Evolutionary conservation across 2,329 filamentous ascomycete genomes (phyloP), one percentile per base, ranked within the genome.

Genomic region (Cytospora piceae): DNA sequence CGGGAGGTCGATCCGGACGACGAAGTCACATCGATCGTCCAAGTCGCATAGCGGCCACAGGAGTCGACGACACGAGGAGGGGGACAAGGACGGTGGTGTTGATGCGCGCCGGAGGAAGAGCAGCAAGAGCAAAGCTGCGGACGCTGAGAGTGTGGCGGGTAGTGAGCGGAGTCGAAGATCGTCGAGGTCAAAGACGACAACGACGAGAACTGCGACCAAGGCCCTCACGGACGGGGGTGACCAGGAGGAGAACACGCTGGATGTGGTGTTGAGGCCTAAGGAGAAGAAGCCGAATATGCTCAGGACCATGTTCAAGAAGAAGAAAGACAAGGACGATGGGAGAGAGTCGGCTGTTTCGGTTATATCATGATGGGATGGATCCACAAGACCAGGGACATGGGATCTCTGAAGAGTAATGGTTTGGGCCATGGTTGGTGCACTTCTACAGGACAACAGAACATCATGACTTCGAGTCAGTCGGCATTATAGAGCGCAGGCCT

Each of bases 251-350:
- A 74, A 73, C 54, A 72, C 72, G 8, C 69, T 78, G 57, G 77
- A 79, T n/a, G 63, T 77, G 34, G 78, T 80, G 2, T 68, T 83
- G n/a, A 75, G 80, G 51, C 79, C 81, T 12, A 79, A 78, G 68
- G 79, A 82, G 70, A 77, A 78, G 67, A 81, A 79, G 71, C 75
- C 72, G 51, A 86, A 81, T 71, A 84, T 87, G 83, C 79, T 88
- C 68, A 87, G 86, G 77, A 76, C 80, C 3, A 69, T 87, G 65
- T 87, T 88, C 72, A 85, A 83, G 78, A 83, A 79, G 76, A 86
- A 84, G 76, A 83, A 83, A 74, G 78, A 81, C 27, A 78, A 75
- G 71, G 80, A 80, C 46, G 77, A 78, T 63, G 42, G 73, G 73
- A 37, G 61, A 54, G 54, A 63, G 31, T 24, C 20, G 6, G 32